These are phyloP conservation scores for Sphagnurus paluster DNA, from an alignment of 1,284 basidiomycete species.

Conservation along the genomic window DNA sequence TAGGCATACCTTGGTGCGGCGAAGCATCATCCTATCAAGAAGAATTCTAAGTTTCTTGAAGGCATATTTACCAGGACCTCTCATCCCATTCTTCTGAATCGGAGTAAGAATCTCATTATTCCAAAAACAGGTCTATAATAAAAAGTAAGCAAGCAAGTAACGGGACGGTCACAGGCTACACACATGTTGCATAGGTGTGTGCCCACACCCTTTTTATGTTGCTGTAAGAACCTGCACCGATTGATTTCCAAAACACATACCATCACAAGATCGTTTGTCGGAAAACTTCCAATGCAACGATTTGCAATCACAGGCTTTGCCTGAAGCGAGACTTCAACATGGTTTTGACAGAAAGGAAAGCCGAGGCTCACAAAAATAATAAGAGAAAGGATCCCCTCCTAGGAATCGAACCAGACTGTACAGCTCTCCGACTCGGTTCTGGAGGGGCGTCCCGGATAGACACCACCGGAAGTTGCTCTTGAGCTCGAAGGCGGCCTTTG, in stretches of 20 bases:
- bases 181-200: constrained; percentile 94
- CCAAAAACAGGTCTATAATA: constrained; percentile 76
- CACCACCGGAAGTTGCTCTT: constrained; percentile 90
- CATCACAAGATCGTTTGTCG: constrained; percentile 83
- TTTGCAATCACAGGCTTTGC: constrained; percentile 85
- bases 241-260: constrained; percentile 35
- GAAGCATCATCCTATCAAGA: constrained; percentile 95
- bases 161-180: constrained; percentile 25
- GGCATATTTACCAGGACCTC: constrained; percentile 72
- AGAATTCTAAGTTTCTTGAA: constrained; percentile 92
- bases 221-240: neutral
- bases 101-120: constrained; percentile 94
- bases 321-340: constrained; percentile 32
- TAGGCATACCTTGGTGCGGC: constrained; percentile 72
- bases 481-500: constrained; percentile 93
- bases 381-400: constrained; percentile 89
- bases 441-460: constrained; percentile 95
- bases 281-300: constrained; percentile 89
- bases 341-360: neutral
- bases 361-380: constrained; percentile 83
- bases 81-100: constrained; percentile 83
- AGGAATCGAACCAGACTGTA: constrained; percentile 95
- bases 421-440: constrained; percentile 96
- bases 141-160: constrained; percentile 2
- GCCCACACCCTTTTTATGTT: constrained; percentile 69